Evolutionary conservation across 768 basidiomycete species (phyloP).

Genomic region (Stropharia rugosoannulata): DNA sequence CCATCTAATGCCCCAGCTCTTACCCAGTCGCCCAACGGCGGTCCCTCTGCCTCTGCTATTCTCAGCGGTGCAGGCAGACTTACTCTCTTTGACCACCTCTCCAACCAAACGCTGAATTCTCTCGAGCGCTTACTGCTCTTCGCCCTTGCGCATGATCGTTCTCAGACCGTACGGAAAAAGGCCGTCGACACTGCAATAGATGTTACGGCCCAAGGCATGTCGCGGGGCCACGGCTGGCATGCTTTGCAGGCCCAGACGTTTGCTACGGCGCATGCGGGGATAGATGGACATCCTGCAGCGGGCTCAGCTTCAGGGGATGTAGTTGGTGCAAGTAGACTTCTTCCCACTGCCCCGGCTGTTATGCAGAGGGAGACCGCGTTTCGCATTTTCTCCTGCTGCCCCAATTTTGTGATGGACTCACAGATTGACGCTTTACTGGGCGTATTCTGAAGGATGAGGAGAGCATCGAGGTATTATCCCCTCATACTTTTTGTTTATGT

Average conservation of each 20-base stretch:
- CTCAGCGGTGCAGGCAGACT: slow-evolving; percentile 28
- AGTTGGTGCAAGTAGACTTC: slow-evolving; percentile 13
- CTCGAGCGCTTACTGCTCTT: slow-evolving; percentile 74
- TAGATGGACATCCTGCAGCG: not conserved
- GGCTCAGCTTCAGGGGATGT: not conserved
- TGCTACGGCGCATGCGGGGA: slow-evolving; percentile 50
- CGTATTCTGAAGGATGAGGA: slow-evolving; percentile 62
- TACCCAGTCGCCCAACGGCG: slow-evolving; percentile 12
- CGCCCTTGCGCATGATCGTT: slow-evolving; percentile 61
- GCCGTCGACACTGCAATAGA: slow-evolving; percentile 76
- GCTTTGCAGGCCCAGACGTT: slow-evolving; percentile 74
- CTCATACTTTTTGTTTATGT: not conserved
- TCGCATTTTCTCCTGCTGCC: slow-evolving; percentile 69
- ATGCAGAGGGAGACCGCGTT: slow-evolving; percentile 62
- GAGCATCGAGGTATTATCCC: slow-evolving; percentile 53
- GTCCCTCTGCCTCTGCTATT: slow-evolving; percentile 16
- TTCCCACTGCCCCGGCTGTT: slow-evolving; percentile 10
- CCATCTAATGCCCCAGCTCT: slow-evolving; percentile 23
- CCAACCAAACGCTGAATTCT: slow-evolving; percentile 59
- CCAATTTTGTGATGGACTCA: slow-evolving; percentile 75
- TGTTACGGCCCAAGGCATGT: slow-evolving; percentile 73
- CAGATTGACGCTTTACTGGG: slow-evolving; percentile 67
- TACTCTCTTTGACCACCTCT: slow-evolving; percentile 79
- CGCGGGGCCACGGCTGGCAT: slow-evolving; percentile 78
- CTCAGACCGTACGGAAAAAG: slow-evolving; percentile 61